Base-by-base conservation (phyloP, 805 yeast species). In the Cyberlindnera mycetangii region DNA sequence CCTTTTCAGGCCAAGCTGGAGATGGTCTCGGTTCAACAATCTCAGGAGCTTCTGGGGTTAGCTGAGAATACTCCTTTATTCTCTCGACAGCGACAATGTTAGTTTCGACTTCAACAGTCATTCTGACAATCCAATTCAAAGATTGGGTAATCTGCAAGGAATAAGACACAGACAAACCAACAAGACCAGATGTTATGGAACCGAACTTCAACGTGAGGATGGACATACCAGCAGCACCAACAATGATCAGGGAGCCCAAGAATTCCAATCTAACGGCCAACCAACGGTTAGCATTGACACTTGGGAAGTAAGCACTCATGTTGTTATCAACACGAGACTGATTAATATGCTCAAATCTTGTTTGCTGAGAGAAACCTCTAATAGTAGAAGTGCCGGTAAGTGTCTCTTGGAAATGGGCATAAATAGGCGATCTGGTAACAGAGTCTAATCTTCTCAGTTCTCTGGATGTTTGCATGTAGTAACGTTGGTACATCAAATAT, bases 71-170 rank as follows among this genome's bases (percentile, higher is more conserved):
- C 64, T 92, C 99, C 66, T 87, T 74, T 42, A 92, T 82, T 68
- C 99, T 82, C 70, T 92, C 99, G 36, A 95, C 97, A 16, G 96
- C 86, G 31, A 93, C 99, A 69, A 93, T 90, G 66, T 89, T 92
- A 11, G 97, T 89, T 66, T 93, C 99, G 37, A 93, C 96, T 57
- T 93, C 99, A 35, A 93, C 99, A 0, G 97, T 88, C 98, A 90
- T 92, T 69, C 99, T 79, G 24, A 93, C 98, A 66, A 93, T 89
- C 97, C 97, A 92, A 65, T 89, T 92, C 66, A 93, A 76, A 0
- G 96, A 77, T 66, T 89, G 96, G 0, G 99, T 93, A 49, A 90
- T 78, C 65, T 89, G 96, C 51, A 93, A 73, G 2, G 99, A 92
- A 66, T 93, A 95, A 37, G 95, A 85, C 56, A 93, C 85, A 18